Conservation (phyloP, 305 asterid species). For the Solanum hybrid region DNA sequence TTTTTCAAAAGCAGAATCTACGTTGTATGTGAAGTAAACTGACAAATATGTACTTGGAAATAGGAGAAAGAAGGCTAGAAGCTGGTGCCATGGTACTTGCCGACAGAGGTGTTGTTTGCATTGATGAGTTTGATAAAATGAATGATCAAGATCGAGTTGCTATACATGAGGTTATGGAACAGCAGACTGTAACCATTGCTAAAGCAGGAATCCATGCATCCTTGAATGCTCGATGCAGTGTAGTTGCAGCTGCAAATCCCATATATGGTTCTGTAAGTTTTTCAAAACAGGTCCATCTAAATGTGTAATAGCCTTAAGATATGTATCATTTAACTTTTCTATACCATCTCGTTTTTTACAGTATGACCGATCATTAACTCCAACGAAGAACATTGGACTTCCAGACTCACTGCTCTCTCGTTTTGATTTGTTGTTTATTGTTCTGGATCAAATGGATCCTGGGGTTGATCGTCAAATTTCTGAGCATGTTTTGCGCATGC, state of each 20-base stretch:
- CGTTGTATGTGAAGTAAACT: not conserved
- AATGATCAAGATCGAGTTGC: conserved; percentile 99
- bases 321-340: conserved; percentile 2
- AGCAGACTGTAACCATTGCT: conserved; percentile 97
- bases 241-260: conserved; percentile 98
- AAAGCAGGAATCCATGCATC: conserved; percentile 99
- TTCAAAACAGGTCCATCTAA: conserved; percentile 1
- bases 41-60: not conserved
- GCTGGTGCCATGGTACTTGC: conserved; percentile 99
- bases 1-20: not conserved
- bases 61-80: conserved; percentile 92
- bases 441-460: conserved; percentile 98
- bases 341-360: conserved; percentile 19
- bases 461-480: conserved; percentile 83
- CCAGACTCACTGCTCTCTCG: conserved; percentile 99
- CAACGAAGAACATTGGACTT: conserved; percentile 95
- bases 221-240: conserved; percentile 96
- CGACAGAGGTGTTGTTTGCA: conserved; percentile 92
- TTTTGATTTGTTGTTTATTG: conserved; percentile 89
- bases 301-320: not conserved
- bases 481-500: conserved; percentile 93
- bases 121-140: conserved; percentile 97
- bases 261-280: conserved; percentile 92
- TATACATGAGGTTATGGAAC: conserved; percentile 98
- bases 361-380: conserved; percentile 97